Evolutionary conservation across 352 stramenopile species (phyloP).

Genomic region (Phytophthora vignae): DNA sequence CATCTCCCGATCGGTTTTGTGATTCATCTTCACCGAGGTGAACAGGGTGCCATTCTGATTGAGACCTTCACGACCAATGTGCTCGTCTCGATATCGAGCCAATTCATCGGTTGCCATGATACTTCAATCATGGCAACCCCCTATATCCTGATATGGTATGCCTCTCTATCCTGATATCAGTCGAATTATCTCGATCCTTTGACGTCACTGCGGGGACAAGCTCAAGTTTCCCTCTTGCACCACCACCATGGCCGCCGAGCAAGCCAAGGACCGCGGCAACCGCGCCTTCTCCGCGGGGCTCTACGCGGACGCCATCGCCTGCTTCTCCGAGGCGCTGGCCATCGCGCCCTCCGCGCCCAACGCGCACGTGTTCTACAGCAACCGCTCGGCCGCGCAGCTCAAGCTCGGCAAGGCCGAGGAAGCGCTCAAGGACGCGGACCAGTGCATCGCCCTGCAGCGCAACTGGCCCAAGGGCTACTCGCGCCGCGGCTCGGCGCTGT

Average conservation of each 20-base stretch:
- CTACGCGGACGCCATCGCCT: conserved; percentile 69
- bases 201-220: background rate
- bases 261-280: conserved; percentile 91
- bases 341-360: conserved; percentile 49
- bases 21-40: background rate
- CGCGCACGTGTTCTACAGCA: conserved; percentile 81
- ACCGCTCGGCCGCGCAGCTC: conserved; percentile 86
- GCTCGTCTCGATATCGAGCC: no score
- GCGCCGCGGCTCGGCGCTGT: conserved; percentile 81
- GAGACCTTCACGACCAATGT: no score
- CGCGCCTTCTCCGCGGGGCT: conserved; percentile 75
- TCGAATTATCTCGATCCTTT: conserved; percentile 24
- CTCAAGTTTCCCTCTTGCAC: background rate
- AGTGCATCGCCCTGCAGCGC: conserved; percentile 78
- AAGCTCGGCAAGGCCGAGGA: conserved; percentile 74
- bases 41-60: background rate
- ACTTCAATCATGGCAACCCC: no score
- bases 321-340: conserved; percentile 84
- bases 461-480: conserved; percentile 91
- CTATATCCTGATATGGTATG: no score
- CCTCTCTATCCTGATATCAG: background rate
- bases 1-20: no score
- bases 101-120: no score
- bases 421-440: conserved; percentile 81
- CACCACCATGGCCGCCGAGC: conserved; percentile 74